Conservation (phyloP, 805 yeast genomes). For the Naumovozyma dairenensis region DNA sequence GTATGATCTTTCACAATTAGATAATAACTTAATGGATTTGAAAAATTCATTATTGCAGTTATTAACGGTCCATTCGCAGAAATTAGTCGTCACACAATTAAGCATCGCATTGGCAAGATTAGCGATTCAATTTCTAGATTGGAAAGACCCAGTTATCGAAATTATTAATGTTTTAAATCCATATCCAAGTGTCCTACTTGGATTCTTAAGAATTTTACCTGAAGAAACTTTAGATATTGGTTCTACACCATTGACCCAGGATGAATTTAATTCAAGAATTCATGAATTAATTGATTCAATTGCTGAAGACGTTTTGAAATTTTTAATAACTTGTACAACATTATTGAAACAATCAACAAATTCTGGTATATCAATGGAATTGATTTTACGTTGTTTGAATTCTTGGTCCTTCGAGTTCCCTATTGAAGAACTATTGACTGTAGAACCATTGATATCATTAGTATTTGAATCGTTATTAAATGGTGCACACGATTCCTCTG, state of each 20-base stretch:
- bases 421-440: constrained; percentile 53
- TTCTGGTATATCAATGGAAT: constrained; percentile 19
- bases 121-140: constrained; percentile 63
- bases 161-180: constrained; percentile 38
- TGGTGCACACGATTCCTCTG: constrained; percentile 30
- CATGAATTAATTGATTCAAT: constrained; percentile 53
- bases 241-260: constrained; percentile 69
- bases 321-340: constrained; percentile 42
- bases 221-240: constrained; percentile 79
- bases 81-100: constrained; percentile 70
- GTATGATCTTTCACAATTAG: constrained; percentile 73
- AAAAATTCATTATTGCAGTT: constrained; percentile 58
- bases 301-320: constrained; percentile 55
- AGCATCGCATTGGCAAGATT: constrained; percentile 74
- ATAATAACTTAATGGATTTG: constrained; percentile 44
- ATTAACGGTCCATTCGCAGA: constrained; percentile 36
- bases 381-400: constrained; percentile 63
- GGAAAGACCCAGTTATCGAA: constrained; percentile 66
- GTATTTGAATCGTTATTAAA: constrained; percentile 51
- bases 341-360: constrained; percentile 26
- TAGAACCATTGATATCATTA: constrained; percentile 54
- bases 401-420: constrained; percentile 90
- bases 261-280: constrained; percentile 61
- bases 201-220: constrained; percentile 78
- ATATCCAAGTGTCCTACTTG: constrained; percentile 45